Evolutionary conservation across 164 flowering plant genomes (phyloP), one percentile per base, ranked within the genome.

Genomic region (Stephania cephalantha): DNA sequence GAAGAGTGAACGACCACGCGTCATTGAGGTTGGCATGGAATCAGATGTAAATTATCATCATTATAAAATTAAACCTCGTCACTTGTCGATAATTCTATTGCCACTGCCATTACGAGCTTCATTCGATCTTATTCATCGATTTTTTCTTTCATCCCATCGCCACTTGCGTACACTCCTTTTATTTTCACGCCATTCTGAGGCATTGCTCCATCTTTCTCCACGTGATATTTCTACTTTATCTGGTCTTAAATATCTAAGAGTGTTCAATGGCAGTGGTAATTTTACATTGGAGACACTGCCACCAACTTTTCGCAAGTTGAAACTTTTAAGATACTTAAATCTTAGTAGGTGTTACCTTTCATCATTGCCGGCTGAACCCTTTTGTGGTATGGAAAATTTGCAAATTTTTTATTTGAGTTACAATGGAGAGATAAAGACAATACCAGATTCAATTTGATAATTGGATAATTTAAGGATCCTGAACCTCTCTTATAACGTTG

Each of bases 401-500:
- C 72, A 69, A 6, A 18, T 31, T 2, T 42, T 75, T 42, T 4
- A 69, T 20, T 44, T 75, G 31, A 48, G 46, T 15, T 0, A 15
- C 1, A 15, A 46, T 17, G 8, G 42, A 35, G 42, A 30, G 25
- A 11, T 66, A 9, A 2, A 0, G 29, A 9, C 1, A 46, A 5
- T 74, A 8, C 76, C 63, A 4, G 13, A 3, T 18, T 66, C 70
- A 9, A 48, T 74, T 74, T 4, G 15, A 61, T n/a, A 66, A 7
- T 20, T 74, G 76, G 44, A 46, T 44, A 42, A 48, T 13, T 30
- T 74, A 61, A 74, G 76, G 64, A 45, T 65, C 25, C 63, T 74
- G 15, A 10, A 66, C 69, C 55, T 74, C 35, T 55, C 63, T 55
- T 55, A 4, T 12, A 55, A 55, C n/a, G 15, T 12, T 0, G 4